phyloP scores from a whole-genome alignment of 495 filamentous ascomycete genomes.

The Astrothelium macrocarpum region DNA sequence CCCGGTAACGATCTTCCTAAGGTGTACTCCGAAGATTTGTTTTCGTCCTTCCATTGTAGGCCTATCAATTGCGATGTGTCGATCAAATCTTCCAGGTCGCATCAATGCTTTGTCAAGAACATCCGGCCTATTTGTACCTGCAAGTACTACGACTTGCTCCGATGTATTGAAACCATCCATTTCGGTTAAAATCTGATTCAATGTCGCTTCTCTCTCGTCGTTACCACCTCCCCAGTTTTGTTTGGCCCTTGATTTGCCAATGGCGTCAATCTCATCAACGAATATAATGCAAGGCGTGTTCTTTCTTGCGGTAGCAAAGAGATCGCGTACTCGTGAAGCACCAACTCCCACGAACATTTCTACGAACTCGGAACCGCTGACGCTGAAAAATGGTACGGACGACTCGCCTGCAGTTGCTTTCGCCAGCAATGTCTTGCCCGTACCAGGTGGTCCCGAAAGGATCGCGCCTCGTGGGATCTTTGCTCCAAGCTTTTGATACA shows the following conservation, averaged over 20 bases:
- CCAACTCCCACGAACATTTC: slow-evolving; percentile 99
- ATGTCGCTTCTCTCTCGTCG: slow-evolving; percentile 89
- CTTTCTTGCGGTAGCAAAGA: slow-evolving; percentile 90
- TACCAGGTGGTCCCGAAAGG: slow-evolving; percentile 90
- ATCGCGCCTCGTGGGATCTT: slow-evolving; percentile 97
- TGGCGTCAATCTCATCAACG: slow-evolving; percentile 98
- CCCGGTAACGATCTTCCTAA: slow-evolving; percentile 82
- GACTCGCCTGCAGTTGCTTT: slow-evolving; percentile 98
- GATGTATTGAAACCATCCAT: slow-evolving; percentile 99
- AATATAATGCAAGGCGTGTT: slow-evolving; percentile 98
- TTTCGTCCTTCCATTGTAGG: slow-evolving; percentile 95
- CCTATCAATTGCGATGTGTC: slow-evolving; percentile 85
- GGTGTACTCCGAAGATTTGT: slow-evolving; percentile 90
- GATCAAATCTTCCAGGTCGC: slow-evolving; percentile 92
- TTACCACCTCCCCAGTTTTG: slow-evolving; percentile 76
- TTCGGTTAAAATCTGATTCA: slow-evolving; percentile 97
- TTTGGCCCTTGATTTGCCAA: slow-evolving; percentile 79
- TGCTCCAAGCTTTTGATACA: slow-evolving; percentile 85
- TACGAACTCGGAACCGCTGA: slow-evolving; percentile 96
- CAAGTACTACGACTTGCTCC: slow-evolving; percentile 95
- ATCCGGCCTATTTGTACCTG: slow-evolving; percentile 91
- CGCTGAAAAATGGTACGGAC: slow-evolving; percentile 94
- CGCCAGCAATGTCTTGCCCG: slow-evolving; percentile 93
- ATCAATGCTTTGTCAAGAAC: slow-evolving; percentile 91
- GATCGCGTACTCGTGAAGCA: slow-evolving; percentile 85